Conservation (phyloP, 2,329 filamentous ascomycete genomes). For the Fusarium heterosporum region DNA sequence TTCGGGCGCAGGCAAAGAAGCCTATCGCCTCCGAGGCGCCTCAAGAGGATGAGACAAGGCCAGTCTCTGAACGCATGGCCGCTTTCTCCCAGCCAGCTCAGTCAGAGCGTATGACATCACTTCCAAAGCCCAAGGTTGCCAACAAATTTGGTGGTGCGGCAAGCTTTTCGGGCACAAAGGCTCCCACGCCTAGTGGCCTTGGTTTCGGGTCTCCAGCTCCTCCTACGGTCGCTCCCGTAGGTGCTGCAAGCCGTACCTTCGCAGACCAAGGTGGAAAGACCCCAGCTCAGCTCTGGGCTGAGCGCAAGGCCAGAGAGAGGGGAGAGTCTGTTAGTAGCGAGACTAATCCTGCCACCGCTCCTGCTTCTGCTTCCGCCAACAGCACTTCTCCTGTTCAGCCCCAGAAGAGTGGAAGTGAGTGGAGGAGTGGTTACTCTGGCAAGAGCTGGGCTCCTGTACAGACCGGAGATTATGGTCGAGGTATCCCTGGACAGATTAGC, state of each 20-base stretch:
- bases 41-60: constrained; percentile 60
- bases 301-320: constrained; percentile 90
- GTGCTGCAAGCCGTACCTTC: constrained; percentile 89
- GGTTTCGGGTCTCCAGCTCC: constrained; percentile 71
- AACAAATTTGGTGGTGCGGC: constrained; percentile 84
- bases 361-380: constrained; percentile 48
- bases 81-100: constrained; percentile 72
- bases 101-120: constrained; percentile 83
- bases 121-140: constrained; percentile 95
- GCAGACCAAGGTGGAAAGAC: constrained; percentile 96
- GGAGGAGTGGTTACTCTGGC: constrained; percentile 91
- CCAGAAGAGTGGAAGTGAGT: constrained; percentile 80
- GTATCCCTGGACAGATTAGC: constrained; percentile 60
- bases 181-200: constrained; percentile 78
- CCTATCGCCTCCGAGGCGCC: constrained; percentile 57
- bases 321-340: constrained; percentile 59
- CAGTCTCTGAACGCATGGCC: constrained; percentile 79
- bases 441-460: constrained; percentile 92
- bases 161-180: constrained; percentile 87
- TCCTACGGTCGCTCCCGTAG: constrained; percentile 70
- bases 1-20: constrained; percentile 84
- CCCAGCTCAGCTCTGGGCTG: constrained; percentile 95
- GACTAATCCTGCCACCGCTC: constrained; percentile 42
- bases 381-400: constrained; percentile 67
- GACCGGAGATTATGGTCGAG: constrained; percentile 73